Conservation (phyloP, 345 rosid genomes). For the Lenwebbia sp. region DNA sequence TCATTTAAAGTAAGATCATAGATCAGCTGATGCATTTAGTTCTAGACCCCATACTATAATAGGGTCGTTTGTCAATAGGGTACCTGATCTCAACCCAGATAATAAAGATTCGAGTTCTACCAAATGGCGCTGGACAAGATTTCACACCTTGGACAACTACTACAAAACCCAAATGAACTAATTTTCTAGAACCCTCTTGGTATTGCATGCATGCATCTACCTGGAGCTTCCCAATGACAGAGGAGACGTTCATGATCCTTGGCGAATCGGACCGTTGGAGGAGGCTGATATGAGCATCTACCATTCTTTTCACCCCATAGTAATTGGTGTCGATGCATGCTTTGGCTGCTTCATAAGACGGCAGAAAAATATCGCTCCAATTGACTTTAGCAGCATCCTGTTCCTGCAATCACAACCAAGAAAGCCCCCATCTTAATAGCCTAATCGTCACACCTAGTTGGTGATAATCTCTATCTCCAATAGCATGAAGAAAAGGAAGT, state of each 20-base stretch:
- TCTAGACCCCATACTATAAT: too few relatives aligned
- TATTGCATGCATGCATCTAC: background rate
- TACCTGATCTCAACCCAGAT: too few relatives aligned
- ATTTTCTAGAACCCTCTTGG: background rate
- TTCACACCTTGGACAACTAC: background rate
- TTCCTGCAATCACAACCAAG: background rate
- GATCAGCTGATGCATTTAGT: too few relatives aligned
- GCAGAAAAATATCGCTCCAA: constrained; percentile 6
- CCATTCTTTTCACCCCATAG: constrained; percentile 31
- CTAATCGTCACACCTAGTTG: background rate
- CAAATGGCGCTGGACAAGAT: too few relatives aligned
- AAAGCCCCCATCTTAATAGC: background rate
- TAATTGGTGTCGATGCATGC: constrained; percentile 32
- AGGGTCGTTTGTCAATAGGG: too few relatives aligned
- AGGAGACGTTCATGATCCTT: constrained; percentile 39
- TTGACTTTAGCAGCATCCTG: constrained; percentile 1
- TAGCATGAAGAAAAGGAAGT: background rate
- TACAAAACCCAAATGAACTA: background rate
- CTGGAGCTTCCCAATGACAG: constrained; percentile 23
- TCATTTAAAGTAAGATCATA: too few relatives aligned
- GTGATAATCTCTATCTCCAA: background rate
- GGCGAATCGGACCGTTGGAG: constrained; percentile 34
- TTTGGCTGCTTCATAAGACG: constrained; percentile 22
- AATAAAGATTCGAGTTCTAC: too few relatives aligned
- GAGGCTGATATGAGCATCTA: constrained; percentile 32